phyloP scores from a whole-genome alignment of 805 yeast genomes.

The Yarrowia alimentaria region DNA sequence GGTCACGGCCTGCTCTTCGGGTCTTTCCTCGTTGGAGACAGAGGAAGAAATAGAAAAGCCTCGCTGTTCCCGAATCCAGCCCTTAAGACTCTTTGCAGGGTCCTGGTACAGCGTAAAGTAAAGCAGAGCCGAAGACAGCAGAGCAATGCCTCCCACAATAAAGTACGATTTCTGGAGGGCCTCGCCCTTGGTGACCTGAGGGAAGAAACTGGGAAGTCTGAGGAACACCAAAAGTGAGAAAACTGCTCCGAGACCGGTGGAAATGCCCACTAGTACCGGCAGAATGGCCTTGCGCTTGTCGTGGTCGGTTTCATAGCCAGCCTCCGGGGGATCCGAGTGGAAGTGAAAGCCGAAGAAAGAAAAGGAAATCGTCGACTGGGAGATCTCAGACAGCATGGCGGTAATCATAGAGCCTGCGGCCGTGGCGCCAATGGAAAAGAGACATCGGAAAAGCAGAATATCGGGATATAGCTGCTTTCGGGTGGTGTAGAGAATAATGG shows the following conservation, averaged over 20 bases:
- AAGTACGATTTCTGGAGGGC: constrained; percentile 52
- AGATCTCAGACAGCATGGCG: constrained; percentile 56
- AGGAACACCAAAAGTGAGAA: constrained; percentile 56
- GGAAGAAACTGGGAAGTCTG: constrained; percentile 56
- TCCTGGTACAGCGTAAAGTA: constrained; percentile 43
- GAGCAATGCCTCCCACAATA: constrained; percentile 47
- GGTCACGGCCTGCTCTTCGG: constrained; percentile 30
- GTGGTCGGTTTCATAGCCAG: constrained; percentile 29
- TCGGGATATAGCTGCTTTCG: constrained; percentile 49
- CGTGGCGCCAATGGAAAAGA: constrained; percentile 62
- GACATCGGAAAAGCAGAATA: constrained; percentile 49
- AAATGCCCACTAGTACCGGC: constrained; percentile 60
- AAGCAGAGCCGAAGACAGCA: constrained; percentile 42
- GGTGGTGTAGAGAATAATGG: constrained; percentile 52
- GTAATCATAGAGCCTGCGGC: constrained; percentile 57
- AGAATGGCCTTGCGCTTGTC: constrained; percentile 50
- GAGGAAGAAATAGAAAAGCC: constrained; percentile 38
- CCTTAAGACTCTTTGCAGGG: constrained; percentile 38
- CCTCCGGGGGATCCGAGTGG: constrained; percentile 31
- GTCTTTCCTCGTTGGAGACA: constrained; percentile 34
- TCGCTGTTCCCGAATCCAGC: constrained; percentile 36
- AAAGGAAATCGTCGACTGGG: constrained; percentile 31
- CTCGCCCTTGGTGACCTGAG: constrained; percentile 41
- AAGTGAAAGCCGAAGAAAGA: constrained; percentile 38
- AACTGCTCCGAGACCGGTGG: constrained; percentile 67